A percentile compares a stretch with the other conserved stretches of the same genome.
Evolutionary conservation across 345 rosid species (phyloP).

Genomic region (Clausena lansium): DNA sequence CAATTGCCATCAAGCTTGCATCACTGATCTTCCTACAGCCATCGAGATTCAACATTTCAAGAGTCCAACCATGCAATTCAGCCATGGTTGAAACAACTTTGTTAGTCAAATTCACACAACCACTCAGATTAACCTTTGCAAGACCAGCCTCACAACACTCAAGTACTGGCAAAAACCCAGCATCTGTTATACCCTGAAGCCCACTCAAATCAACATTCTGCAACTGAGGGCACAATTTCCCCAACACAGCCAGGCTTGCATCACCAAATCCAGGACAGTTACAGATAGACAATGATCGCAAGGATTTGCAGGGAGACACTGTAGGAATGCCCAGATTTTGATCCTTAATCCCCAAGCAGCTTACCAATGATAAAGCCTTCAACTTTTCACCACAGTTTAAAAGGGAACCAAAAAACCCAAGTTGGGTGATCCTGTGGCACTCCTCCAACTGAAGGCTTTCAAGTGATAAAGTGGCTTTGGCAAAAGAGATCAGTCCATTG

Average conservation of each 20-base stretch:
- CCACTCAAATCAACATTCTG: slow-evolving; percentile 67
- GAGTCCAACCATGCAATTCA: slow-evolving; percentile 61
- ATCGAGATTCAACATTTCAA: slow-evolving; percentile 68
- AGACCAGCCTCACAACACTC: slow-evolving; percentile 62
- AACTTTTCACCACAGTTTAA: slow-evolving; percentile 63
- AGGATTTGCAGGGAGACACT: slow-evolving; percentile 48
- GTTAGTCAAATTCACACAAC: slow-evolving; percentile 74
- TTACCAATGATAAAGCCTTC: slow-evolving; percentile 63
- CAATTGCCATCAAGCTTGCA: slow-evolving; percentile 56
- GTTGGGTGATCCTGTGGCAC: slow-evolving; percentile 92
- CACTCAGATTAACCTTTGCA: slow-evolving; percentile 70
- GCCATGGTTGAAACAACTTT: slow-evolving; percentile 53
- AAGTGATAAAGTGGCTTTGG: slow-evolving; percentile 57
- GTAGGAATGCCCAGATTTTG: slow-evolving; percentile 34
- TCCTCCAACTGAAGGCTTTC: slow-evolving; percentile 87
- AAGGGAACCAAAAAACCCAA: slow-evolving; percentile 78
- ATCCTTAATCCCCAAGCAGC: slow-evolving; percentile 75
- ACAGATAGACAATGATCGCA: slow-evolving; percentile 56
- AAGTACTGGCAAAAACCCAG: slow-evolving; percentile 59
- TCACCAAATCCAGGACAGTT: slow-evolving; percentile 94
- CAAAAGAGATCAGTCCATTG: slow-evolving; percentile 72
- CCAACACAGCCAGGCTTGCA: slow-evolving; percentile 56
- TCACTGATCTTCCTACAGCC: slow-evolving; percentile 74
- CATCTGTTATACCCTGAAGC: slow-evolving; percentile 67
- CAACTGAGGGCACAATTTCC: slow-evolving; percentile 71